phyloP scores from a whole-genome alignment of 1,284 basidiomycete species.

The Cutaneotrichosporon mucoides region DNA sequence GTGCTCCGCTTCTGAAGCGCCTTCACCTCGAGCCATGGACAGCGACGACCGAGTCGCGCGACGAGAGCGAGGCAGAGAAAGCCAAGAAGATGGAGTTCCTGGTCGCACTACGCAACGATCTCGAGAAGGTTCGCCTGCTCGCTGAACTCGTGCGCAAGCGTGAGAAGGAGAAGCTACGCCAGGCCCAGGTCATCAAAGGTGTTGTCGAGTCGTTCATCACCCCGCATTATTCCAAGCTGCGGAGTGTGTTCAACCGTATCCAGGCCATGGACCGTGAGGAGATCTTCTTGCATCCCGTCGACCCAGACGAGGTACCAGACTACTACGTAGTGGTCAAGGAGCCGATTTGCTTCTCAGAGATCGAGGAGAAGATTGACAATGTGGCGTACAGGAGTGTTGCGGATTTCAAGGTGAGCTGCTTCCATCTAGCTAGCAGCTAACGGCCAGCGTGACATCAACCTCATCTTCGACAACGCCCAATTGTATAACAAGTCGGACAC shows the following conservation, averaged over 20 bases:
- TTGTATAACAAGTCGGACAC: slow-evolving; percentile 78
- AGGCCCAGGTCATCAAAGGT: slow-evolving; percentile 66
- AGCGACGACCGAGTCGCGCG: slow-evolving; percentile 62
- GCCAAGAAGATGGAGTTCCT: slow-evolving; percentile 78
- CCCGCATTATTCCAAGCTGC: slow-evolving; percentile 60
- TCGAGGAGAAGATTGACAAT: slow-evolving; percentile 71
- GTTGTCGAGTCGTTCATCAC: slow-evolving; percentile 65
- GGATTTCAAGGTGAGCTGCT: slow-evolving; percentile 63
- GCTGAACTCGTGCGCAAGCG: slow-evolving; percentile 71
- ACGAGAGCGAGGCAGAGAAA: slow-evolving; percentile 78
- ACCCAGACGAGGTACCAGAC: slow-evolving; percentile 73
- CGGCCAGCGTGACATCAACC: slow-evolving; percentile 67
- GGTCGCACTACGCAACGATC: slow-evolving; percentile 67
- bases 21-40: slow-evolving; percentile 98
- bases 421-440: not conserved
- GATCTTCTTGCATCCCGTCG: slow-evolving; percentile 79
- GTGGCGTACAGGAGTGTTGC: slow-evolving; percentile 72
- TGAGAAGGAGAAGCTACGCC: slow-evolving; percentile 75
- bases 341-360: slow-evolving; percentile 85
- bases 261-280: slow-evolving; percentile 67
- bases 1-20: slow-evolving; percentile 88
- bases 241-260: slow-evolving; percentile 67
- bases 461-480: slow-evolving; percentile 82
- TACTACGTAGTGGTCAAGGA: slow-evolving; percentile 82
- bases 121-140: slow-evolving; percentile 69